Conservation (phyloP, 1,139 yeast genomes). For the Debaryomycetaceae sp. region DNA sequence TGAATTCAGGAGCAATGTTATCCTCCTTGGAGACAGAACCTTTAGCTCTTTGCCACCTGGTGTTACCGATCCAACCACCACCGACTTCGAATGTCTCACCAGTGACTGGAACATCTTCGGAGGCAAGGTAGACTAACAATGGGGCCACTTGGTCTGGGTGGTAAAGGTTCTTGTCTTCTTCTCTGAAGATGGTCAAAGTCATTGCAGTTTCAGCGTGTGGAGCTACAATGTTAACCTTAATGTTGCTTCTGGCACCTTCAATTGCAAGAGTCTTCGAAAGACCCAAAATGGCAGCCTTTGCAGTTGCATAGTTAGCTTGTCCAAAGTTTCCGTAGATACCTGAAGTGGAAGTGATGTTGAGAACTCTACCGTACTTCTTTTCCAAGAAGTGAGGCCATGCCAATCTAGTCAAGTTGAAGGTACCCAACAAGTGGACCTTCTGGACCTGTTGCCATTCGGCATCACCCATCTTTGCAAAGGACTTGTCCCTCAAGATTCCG, state of each 20-base stretch:
- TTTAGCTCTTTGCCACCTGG: constrained; percentile 92
- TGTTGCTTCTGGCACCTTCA: constrained; percentile 81
- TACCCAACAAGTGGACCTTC: constrained; percentile 80
- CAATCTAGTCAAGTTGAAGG: constrained; percentile 78
- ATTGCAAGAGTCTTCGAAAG: constrained; percentile 81
- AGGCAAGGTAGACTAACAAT: constrained; percentile 69
- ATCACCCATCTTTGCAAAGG: constrained; percentile 80
- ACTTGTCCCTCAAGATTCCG: constrained; percentile 88
- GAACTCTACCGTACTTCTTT: constrained; percentile 76
- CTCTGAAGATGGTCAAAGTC: constrained; percentile 84
- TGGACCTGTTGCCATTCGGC: constrained; percentile 81
- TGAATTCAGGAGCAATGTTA: constrained; percentile 63
- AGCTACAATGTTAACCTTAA: constrained; percentile 80
- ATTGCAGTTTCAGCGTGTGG: constrained; percentile 98
- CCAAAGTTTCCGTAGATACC: constrained; percentile 98
- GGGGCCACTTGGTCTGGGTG: constrained; percentile 94
- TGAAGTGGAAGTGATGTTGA: constrained; percentile 91
- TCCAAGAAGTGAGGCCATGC: constrained; percentile 89
- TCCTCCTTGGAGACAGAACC: constrained; percentile 69
- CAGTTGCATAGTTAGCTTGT: constrained; percentile 93
- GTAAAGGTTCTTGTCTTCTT: constrained; percentile 72
- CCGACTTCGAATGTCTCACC: constrained; percentile 47
- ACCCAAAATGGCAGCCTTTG: constrained; percentile 87
- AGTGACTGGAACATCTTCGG: constrained; percentile 62
- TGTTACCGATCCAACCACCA: constrained; percentile 94